A percentile compares a stretch with the other conserved stretches of the same genome.
Evolutionary conservation across 2,329 filamentous ascomycete genomes (phyloP).

Genomic region (Mycogone perniciosa): DNA sequence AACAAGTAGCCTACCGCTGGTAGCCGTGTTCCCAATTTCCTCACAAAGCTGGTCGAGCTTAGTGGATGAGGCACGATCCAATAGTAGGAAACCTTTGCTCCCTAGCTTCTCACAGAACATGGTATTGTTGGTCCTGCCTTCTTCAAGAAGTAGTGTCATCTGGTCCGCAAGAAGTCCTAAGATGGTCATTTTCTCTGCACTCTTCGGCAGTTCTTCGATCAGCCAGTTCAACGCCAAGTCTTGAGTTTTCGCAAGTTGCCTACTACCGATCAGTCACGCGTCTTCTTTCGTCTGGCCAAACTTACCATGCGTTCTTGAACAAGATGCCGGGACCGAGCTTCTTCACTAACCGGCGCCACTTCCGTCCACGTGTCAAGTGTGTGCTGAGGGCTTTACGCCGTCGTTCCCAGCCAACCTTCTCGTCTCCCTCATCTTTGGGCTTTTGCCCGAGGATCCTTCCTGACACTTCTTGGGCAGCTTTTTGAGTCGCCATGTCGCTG

Average conservation of each 20-base stretch:
- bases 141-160: slow-evolving; percentile 5
- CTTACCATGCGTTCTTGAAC: too few species aligned
- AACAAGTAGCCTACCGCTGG: background rate
- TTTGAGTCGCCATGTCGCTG: background rate
- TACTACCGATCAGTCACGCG: background rate
- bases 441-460: background rate
- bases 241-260: slow-evolving; percentile 9
- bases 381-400: too few species aligned
- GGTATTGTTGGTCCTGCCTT: slow-evolving; percentile 2
- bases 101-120: slow-evolving; percentile 2
- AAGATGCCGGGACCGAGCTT: too few species aligned
- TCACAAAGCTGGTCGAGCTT: slow-evolving; percentile 3
- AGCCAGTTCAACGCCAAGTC: background rate
- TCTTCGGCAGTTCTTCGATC: slow-evolving; percentile 4
- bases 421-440: background rate
- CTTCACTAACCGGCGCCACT: too few species aligned
- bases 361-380: too few species aligned
- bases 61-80: background rate
- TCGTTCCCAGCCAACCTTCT: too few species aligned
- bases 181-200: slow-evolving; percentile 5
- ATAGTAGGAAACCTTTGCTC: background rate
- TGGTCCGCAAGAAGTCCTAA: slow-evolving; percentile 6
- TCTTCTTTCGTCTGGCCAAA: too few species aligned
- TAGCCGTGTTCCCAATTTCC: background rate
- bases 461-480: background rate